Conservation (phyloP, 2,329 filamentous ascomycete genomes). For the Zasmidium cellare region DNA sequence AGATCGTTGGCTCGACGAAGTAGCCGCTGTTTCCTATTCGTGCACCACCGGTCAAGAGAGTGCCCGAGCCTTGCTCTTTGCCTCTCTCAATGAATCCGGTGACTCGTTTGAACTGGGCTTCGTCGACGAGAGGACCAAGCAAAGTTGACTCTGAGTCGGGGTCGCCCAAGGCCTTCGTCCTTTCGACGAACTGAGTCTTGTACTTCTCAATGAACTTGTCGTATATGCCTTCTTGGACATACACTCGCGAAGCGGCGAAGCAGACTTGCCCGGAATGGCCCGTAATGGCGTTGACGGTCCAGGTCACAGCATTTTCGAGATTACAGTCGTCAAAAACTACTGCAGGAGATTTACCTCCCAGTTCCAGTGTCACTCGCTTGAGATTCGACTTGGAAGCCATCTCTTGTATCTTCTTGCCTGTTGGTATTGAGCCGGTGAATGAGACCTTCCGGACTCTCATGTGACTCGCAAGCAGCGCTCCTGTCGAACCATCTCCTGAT, state of each 20-base stretch:
- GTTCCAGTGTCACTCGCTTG: slow-evolving; percentile 57
- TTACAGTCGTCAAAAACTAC: slow-evolving; percentile 46
- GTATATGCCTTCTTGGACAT: slow-evolving; percentile 15
- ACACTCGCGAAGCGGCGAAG: slow-evolving; percentile 14
- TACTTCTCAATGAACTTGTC: slow-evolving; percentile 18
- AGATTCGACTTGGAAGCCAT: slow-evolving; percentile 57
- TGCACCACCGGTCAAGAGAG: slow-evolving; percentile 11
- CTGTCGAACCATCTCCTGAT: slow-evolving; percentile 60
- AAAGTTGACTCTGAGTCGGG: slow-evolving; percentile 10
- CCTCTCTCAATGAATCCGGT: slow-evolving; percentile 15
- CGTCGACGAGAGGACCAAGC: slow-evolving; percentile 13
- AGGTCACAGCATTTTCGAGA: slow-evolving; percentile 53
- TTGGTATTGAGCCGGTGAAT: slow-evolving; percentile 62
- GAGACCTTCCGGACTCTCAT: slow-evolving; percentile 61
- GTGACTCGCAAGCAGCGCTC: slow-evolving; percentile 58
- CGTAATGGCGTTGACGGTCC: slow-evolving; percentile 50
- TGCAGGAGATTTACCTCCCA: slow-evolving; percentile 49
- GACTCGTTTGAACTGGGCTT: slow-evolving; percentile 16
- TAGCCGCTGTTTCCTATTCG: slow-evolving; percentile 22
- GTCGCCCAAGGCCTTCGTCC: slow-evolving; percentile 13
- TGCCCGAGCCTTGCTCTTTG: slow-evolving; percentile 13
- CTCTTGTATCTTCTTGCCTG: slow-evolving; percentile 57
- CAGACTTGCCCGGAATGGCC: slow-evolving; percentile 15
- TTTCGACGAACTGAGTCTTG: slow-evolving; percentile 8
- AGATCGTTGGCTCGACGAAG: slow-evolving; percentile 15